A percentile compares a stretch with the other conserved stretches of the same genome.
phyloP scores from a whole-genome alignment of 2,329 filamentous ascomycete genomes.

The Epichloe gansuensis region DNA sequence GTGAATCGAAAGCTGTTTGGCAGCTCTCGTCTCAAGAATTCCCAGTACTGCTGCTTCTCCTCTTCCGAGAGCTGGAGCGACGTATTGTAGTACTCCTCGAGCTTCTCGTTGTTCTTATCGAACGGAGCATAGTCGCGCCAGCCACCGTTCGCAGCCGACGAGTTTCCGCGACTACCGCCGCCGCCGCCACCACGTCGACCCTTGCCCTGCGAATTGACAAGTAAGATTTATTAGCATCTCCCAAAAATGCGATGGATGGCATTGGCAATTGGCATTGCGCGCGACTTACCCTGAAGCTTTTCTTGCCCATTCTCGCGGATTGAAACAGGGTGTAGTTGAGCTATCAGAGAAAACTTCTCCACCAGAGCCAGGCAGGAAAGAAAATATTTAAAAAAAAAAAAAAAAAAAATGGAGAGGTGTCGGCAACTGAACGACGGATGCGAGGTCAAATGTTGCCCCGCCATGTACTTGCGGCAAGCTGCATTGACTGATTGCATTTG shows the following conservation, averaged over 20 bases:
- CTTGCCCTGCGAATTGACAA: conserved; percentile 19
- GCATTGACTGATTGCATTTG: neutral
- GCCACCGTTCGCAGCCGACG: conserved; percentile 10
- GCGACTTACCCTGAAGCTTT: conserved; percentile 22
- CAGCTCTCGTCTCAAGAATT: conserved; percentile 66
- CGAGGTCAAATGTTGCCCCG: neutral
- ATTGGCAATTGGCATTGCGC: neutral
- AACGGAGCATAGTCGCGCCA: conserved; percentile 33
- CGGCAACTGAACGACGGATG: neutral
- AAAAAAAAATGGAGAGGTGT: neutral
- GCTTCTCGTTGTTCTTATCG: conserved; percentile 67
- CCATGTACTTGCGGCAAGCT: neutral
- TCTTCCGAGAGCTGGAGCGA: conserved; percentile 64
- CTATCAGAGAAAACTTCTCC: conserved; percentile 1
- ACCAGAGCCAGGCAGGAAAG: neutral
- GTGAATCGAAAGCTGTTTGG: conserved; percentile 98
- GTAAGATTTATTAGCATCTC: conserved; percentile 5
- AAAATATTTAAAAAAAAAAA: neutral
- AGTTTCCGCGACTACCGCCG: conserved; percentile 17
- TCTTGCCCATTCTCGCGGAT: conserved; percentile 24
- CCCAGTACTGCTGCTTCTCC: conserved; percentile 77
- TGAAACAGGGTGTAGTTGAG: neutral
- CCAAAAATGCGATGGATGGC: neutral
- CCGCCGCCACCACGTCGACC: conserved; percentile 24
- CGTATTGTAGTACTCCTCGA: conserved; percentile 77